Evolutionary conservation across 768 basidiomycete genomes (phyloP), one percentile per base, ranked within the genome.

Genomic region (Tulasnella sp.): DNA sequence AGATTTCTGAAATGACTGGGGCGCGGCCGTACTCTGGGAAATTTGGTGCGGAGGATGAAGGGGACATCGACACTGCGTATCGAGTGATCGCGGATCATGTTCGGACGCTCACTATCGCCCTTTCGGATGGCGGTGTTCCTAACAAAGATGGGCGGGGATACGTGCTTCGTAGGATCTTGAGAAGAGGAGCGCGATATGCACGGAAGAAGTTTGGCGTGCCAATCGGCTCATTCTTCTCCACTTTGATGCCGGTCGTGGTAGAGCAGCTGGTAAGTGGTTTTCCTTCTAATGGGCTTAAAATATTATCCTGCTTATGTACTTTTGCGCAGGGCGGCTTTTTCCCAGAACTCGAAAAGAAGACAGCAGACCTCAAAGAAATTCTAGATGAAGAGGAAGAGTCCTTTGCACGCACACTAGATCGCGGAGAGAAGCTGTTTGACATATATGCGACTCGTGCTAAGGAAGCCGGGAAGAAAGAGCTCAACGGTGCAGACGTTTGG

Each of bases 331-430:
- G 89, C 22, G 78, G 76, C 53, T 80, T 84, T 57, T 99, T 96
- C 78, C 96, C 96, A 1, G 96, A 98, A 73, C 83, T 98, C 64
- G 87, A 79, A 19, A 90, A 82, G 69, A 85, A 81, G 65, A 75
- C 80, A 29, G 79, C 78, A 8, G 92, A 90, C 63, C 82, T 97
- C 67, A 91, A 92, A 68, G 91, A 96, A 70, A 92, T 99, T 62
- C 78, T 98, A 17, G 85, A 98, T 68, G 96, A 98, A 67, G 96
- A 99, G 71, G 96, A 99, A 68, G 88, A 88, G 64, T 96, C 93
- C 0, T 98, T 99, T 70, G 89, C 93, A 7, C 81, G 92, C n/a
- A 98, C 96, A 7, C 79, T 99, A 30, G 93, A 94, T 70, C 84
- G 96, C 27, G 96, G 96, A 30, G 96, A 99, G 74, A 90, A 84